These are phyloP conservation scores for Populus pruinosa DNA, from an alignment of 345 rosid species.

Conservation along the genomic window DNA sequence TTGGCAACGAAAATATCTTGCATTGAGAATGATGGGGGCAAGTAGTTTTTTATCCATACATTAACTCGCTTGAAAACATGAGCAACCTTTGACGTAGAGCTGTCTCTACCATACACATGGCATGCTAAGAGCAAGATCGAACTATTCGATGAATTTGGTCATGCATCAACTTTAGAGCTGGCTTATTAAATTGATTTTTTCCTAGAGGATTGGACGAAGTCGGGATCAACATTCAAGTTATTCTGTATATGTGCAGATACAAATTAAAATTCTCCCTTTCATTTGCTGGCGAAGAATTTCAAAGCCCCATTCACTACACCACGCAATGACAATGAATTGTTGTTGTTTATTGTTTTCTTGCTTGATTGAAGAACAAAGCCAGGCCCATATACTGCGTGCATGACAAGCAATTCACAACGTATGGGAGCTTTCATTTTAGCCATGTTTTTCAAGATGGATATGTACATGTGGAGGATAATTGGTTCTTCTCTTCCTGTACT, in stretches of 20 bases:
- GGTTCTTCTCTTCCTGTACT: no score
- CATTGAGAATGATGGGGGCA: neutral
- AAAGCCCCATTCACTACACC: no score
- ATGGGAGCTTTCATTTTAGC: neutral
- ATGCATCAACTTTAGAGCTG: no score
- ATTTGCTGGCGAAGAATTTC: neutral
- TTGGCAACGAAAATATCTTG: neutral
- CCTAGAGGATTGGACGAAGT: no score
- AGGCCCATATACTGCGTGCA: neutral
- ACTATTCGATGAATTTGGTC: no score
- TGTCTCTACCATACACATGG: constrained; percentile 4
- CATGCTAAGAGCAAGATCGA: neutral
- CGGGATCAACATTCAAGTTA: no score
- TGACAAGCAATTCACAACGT: neutral
- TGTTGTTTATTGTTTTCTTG: neutral
- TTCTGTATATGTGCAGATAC: no score
- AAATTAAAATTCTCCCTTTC: neutral
- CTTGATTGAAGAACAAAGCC: neutral
- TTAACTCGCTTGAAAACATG: neutral
- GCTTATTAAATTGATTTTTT: no score
- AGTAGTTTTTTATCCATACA: no score
- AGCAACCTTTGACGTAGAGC: neutral
- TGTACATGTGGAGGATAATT: no score
- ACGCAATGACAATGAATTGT: no score
- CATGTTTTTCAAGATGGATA: no score